Evolutionary conservation across 495 filamentous ascomycete species (phyloP).

Genomic region (Podospora didyma): DNA sequence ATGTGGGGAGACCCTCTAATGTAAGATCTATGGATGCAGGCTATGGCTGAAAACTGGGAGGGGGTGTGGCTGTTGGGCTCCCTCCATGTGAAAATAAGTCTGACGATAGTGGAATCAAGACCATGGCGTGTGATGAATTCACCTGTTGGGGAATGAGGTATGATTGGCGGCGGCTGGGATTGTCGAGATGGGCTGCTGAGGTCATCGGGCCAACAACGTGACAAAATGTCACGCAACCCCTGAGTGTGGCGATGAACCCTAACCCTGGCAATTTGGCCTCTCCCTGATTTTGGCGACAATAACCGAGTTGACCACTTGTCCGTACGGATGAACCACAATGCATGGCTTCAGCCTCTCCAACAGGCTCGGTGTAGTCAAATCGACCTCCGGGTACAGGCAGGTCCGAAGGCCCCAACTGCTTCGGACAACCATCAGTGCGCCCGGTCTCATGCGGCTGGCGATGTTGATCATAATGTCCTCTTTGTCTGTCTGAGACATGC

Average conservation of each 20-base stretch:
- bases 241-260: not conserved
- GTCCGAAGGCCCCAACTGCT: conserved; percentile 25
- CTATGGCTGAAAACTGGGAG: no score
- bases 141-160: no score
- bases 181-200: not conserved
- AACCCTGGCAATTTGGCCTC: not conserved
- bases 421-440: conserved; percentile 22
- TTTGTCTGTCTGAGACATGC: conserved; percentile 22
- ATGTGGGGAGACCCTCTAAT: no score
- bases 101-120: no score
- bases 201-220: no score
- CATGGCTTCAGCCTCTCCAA: conserved; percentile 17
- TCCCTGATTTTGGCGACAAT: conserved; percentile 22
- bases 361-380: conserved; percentile 16
- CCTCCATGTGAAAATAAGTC: no score
- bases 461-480: conserved; percentile 23
- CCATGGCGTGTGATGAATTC: no score
- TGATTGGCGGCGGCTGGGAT: not conserved
- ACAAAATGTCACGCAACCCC: no score
- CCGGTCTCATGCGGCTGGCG: conserved; percentile 16
- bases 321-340: conserved; percentile 25
- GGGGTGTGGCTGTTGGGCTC: no score
- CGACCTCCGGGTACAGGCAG: conserved; percentile 28
- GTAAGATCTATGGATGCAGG: no score
- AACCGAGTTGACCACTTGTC: conserved; percentile 29